phyloP scores from a whole-genome alignment of 768 basidiomycete species.

The Podaxis carcinomalis region DNA sequence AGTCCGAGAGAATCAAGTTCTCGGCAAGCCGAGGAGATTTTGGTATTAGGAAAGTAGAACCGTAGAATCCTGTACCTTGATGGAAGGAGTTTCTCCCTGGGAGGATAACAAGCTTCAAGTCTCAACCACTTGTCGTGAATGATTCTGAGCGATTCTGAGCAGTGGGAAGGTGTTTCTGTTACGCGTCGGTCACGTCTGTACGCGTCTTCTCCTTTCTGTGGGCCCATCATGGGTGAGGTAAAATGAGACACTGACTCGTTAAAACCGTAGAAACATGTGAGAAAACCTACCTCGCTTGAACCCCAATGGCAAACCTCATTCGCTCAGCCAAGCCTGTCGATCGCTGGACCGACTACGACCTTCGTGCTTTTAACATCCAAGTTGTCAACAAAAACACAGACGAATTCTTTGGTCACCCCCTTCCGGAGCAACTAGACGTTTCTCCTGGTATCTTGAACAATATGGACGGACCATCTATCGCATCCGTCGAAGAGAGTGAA shows the following conservation, averaged over 20 bases:
- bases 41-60: no score
- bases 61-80: no score
- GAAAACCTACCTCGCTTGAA: background rate
- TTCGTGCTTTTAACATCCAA: background rate
- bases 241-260: no score
- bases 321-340: background rate
- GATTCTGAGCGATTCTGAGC: background rate
- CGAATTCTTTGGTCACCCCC: background rate
- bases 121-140: background rate
- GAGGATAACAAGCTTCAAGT: background rate
- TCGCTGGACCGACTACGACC: background rate
- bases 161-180: background rate
- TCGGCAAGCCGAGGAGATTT: background rate
- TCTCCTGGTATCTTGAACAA: background rate
- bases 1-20: background rate
- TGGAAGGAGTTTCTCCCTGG: background rate
- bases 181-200: conserved; percentile 9
- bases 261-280: no score
- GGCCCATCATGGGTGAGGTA: no score
- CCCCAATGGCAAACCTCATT: background rate
- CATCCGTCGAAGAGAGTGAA: background rate
- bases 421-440: background rate
- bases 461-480: background rate
- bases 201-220: no score
- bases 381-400: background rate